Base-by-base conservation (phyloP, 352 stramenopile species). In the Proteromonas lacertae region DNA sequence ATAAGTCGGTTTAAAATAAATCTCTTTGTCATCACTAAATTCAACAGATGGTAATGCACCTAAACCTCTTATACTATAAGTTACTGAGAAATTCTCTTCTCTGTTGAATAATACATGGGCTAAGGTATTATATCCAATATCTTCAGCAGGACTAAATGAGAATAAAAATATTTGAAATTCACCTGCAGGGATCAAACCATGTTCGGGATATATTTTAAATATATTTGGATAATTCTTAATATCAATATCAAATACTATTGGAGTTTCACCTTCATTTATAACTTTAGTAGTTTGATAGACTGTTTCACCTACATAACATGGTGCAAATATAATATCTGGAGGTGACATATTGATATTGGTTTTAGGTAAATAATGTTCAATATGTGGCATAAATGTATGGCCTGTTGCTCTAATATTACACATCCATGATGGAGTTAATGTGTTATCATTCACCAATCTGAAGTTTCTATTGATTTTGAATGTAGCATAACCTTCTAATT, bases 401-500 rank as follows among this genome's bases (percentile, higher is more conserved):
- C 72, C 75, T 21, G 55, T 55, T 1, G 60, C 56, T 18, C 60
- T 62, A 10, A 70, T 37, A 3, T 64, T 47, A 0, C 86, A 28
- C 30, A 56, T 75, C 70, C 69, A 88, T 14, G 75, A 70, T 12
- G 74, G 72, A 21, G 66, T 72, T 29, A 88, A 73, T 13, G 69
- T 80, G 24, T 69, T 54, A 32, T 82, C 66, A 38, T 83, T 78
- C 1, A 90, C 74, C 20, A 86, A 60, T 4, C 74, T 67, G 40
- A 90, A 90, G 9, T 66, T 83, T 22, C 69, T 59, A 42, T 88
- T 83, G 7, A 68, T 80, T 39, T 84, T 82, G 44, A 83, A 83
- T 14, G 64, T 68, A 25, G 67, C 65, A 36, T 60, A 74, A 16
- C 55, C 66, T 41, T 84, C 73, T 5, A 86, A 51, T 46, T 84